Base-by-base conservation (phyloP, 805 yeast genomes). In the Saccharomycopsis schoenii region DNA sequence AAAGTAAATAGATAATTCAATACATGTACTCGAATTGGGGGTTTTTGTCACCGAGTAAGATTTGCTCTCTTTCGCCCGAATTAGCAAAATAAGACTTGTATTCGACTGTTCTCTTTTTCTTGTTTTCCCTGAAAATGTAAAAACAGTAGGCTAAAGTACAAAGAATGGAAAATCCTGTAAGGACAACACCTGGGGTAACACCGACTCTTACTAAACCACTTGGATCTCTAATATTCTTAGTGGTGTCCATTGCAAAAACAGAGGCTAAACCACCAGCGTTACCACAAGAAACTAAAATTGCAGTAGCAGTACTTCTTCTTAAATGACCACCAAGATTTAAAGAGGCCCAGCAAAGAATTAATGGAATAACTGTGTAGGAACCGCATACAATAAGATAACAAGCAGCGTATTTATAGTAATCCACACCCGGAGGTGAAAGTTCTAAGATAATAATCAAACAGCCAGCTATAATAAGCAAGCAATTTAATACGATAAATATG, bases 211-310 rank as follows among this genome's bases (percentile, higher is more conserved):
- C 58, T 12, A 61, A 47, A 10, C 63, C 63, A 25, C 37, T 34
- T 51, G 63, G 61, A 52, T 61, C 63, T 56, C 63, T 58, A 39
- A 61, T 61, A 37, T 61, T 55, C 43, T 61, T 61, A 51, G 29
- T 54, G 21, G 59, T 55, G 57, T 61, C 58, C 61, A 61, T 42
- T 19, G 61, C 52, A 66, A 74, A 69, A 77, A 85, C 47, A 70
- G 72, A 17, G 88, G 90, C 21, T 85, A 77, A 64, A 83, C 88
- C 58, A 80, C 85, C 29, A 11, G 58, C 58, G 71, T 85, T 85
- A 59, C 88, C 89, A 66, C 85, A 83, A 0, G 89, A 88, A 66
- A 85, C 80, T 67, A 82, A 83, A 75, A 80, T 79, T 1, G 83
- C 85, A 10, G 85, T 75, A 11, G 81, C 83, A 10, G 80, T 81